Conservation (phyloP, 768 basidiomycete species). For the Cystofilobasidium ferigula region DNA sequence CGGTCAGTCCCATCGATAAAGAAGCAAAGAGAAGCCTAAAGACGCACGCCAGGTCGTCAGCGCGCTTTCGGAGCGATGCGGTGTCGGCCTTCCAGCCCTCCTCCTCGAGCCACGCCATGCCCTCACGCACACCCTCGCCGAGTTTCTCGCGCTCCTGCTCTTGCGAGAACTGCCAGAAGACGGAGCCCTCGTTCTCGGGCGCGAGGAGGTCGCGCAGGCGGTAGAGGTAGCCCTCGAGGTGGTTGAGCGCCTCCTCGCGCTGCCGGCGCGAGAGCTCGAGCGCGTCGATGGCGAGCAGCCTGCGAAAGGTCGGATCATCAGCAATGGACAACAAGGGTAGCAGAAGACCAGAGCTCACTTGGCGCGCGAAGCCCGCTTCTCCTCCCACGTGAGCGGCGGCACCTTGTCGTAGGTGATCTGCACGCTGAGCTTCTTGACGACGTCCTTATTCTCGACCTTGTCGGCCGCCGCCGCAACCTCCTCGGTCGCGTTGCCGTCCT, state of each 20-base stretch:
- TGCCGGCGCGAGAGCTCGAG: slow-evolving; percentile 65
- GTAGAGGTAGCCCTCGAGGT: slow-evolving; percentile 88
- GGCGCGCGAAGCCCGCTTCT: slow-evolving; percentile 56
- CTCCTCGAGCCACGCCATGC: slow-evolving; percentile 71
- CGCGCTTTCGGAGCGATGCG: slow-evolving; percentile 59
- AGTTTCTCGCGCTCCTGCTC: slow-evolving; percentile 58
- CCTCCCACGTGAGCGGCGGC: slow-evolving; percentile 52
- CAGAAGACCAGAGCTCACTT: slow-evolving; percentile 47
- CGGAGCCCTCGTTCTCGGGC: slow-evolving; percentile 53
- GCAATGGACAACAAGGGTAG: neutral
- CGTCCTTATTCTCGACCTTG: slow-evolving; percentile 7
- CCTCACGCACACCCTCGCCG: slow-evolving; percentile 43
- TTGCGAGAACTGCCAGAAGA: slow-evolving; percentile 78
- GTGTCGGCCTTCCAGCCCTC: slow-evolving; percentile 73
- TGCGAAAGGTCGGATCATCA: slow-evolving; percentile 34
- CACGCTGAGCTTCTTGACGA: slow-evolving; percentile 20
- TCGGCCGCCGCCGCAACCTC: slow-evolving; percentile 3
- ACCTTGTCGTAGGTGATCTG: neutral
- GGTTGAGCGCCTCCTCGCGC: slow-evolving; percentile 81
- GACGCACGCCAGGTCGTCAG: slow-evolving; percentile 71
- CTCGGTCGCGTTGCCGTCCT: slow-evolving; percentile 8
- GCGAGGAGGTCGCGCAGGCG: slow-evolving; percentile 69
- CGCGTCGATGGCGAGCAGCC: slow-evolving; percentile 64
- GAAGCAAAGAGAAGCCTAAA: neutral
- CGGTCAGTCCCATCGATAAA: slow-evolving; percentile 4